Base-by-base conservation (phyloP, 139 green algal genomes). In the Medakamo hakoo region DNA sequence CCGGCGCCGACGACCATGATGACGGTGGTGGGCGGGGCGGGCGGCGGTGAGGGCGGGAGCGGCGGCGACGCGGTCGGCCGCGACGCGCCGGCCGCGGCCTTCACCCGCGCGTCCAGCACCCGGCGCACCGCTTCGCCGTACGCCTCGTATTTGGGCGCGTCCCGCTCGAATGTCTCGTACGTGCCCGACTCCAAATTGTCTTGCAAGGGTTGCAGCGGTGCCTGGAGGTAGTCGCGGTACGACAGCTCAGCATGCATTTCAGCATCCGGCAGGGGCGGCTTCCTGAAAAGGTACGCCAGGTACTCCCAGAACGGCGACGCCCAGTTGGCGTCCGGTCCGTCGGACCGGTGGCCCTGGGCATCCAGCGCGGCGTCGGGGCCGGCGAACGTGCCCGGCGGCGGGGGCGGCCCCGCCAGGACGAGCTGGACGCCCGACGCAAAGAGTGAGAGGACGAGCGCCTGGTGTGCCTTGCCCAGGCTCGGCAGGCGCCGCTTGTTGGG, bases 111-210 rank as follows among this genome's bases (percentile, higher is more conserved):
- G 23, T 72, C 27, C 27, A 96, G 73, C 21, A 78, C 81, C 14
- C 62, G 59, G 40, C 75, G 73, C 24, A 96, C 74, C 2, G 89
- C 89, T 56, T 87, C 68, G 62, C 91, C 76, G 71, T 97, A 97
- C n/a, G 65, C 70, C 27, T 49, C 66, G 82, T 99, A 99, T 80
- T 99, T 99, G 30, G 66, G 83, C 23, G 64, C 67, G 77, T 99
- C 93, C 65, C 81, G 80, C 73, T 99, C 93, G 78, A 99, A 99
- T 3, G 84, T 91, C 72, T 98, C 93, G 67, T 99, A 99, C 16
- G 93, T 97, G 30, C 81, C 73, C 27, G 68, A 83, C 73, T 99
- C 92, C 29, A 99, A 76, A 76, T 99, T 95, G 77, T 99, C 90
- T 76, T 92, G 86, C 18, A 93, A 70, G 25, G 88, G 88, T 78